Conservation (phyloP, 2,329 filamentous ascomycete species). For the Lecanicillium sp. region DNA sequence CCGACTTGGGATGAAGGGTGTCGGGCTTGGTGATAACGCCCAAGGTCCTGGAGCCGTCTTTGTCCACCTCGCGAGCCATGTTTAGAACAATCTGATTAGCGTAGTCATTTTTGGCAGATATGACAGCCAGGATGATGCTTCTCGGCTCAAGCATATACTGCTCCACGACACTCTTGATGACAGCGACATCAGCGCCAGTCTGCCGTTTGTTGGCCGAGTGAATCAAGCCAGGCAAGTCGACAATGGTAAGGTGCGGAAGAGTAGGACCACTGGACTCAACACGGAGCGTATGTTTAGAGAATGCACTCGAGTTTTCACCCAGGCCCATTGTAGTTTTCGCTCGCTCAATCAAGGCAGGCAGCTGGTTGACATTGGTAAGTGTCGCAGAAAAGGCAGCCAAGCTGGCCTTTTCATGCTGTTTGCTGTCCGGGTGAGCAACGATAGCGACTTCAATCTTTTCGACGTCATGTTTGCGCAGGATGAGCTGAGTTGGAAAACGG, state of each 20-base stretch:
- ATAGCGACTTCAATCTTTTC: slow-evolving; percentile 16
- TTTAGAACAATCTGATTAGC: slow-evolving; percentile 24
- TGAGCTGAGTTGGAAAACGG: slow-evolving; percentile 46
- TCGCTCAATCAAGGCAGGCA: slow-evolving; percentile 36
- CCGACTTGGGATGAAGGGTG: slow-evolving; percentile 20
- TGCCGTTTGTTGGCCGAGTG: slow-evolving; percentile 25
- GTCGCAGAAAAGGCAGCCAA: slow-evolving; percentile 13
- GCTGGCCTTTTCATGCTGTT: neutral
- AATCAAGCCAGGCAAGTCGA: slow-evolving; percentile 39
- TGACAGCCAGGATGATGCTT: slow-evolving; percentile 37
- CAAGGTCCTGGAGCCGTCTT: slow-evolving; percentile 33
- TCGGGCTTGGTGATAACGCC: slow-evolving; percentile 54
- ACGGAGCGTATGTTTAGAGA: slow-evolving; percentile 16
- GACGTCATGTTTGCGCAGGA: slow-evolving; percentile 27
- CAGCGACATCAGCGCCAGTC: slow-evolving; percentile 20
- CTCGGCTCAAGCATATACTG: slow-evolving; percentile 30
- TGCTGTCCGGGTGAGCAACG: slow-evolving; percentile 9
- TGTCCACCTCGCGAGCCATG: neutral
- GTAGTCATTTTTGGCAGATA: slow-evolving; percentile 30
- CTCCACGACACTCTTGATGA: slow-evolving; percentile 27
- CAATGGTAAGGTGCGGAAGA: slow-evolving; percentile 31
- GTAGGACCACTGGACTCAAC: slow-evolving; percentile 16
- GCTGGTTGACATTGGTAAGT: slow-evolving; percentile 23
- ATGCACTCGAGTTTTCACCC: slow-evolving; percentile 4
- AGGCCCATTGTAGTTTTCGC: slow-evolving; percentile 40